phyloP scores from a whole-genome alignment of 306 rosid species.

The Cicer pinnatifidum region DNA sequence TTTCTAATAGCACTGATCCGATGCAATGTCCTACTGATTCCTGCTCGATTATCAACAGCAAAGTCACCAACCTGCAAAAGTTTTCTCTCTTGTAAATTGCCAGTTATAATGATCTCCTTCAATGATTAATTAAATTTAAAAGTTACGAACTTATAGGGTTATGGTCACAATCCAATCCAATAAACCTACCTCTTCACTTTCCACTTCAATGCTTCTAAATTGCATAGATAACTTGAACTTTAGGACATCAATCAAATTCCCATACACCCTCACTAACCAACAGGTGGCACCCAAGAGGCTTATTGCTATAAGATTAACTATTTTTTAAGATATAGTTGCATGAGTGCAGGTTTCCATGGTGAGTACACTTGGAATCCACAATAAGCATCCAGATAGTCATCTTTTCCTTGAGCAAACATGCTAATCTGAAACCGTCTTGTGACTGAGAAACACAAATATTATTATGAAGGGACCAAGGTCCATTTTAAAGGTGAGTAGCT shows the following conservation, averaged over 20 bases:
- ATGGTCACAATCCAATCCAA: conserved; percentile 30
- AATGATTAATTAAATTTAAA: conserved; percentile 18
- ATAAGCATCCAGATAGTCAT: background rate
- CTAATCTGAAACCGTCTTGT: background rate
- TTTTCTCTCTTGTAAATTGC: conserved; percentile 40
- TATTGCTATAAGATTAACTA: conserved; percentile 16
- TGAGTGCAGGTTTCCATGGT: background rate
- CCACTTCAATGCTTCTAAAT: conserved; percentile 11
- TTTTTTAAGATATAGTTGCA: conserved; percentile 21
- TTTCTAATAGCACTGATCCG: conserved; percentile 94
- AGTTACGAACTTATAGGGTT: background rate
- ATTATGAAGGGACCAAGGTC: background rate
- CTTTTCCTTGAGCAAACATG: background rate
- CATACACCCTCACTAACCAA: conserved; percentile 12
- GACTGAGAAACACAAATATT: background rate
- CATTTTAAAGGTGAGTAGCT: background rate
- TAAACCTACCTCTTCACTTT: conserved; percentile 11
- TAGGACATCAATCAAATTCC: background rate
- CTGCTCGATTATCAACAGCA: conserved; percentile 89
- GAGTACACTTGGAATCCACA: background rate
- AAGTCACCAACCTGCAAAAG: conserved; percentile 87
- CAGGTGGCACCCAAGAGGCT: background rate
- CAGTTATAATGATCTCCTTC: conserved; percentile 29
- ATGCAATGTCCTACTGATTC: conserved; percentile 93
- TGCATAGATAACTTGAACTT: conserved; percentile 12